Percentiles rank a stretch among this genome's conserved stretches.
Conservation (phyloP, 306 rosid genomes). For the Trifolium dubium region DNA sequence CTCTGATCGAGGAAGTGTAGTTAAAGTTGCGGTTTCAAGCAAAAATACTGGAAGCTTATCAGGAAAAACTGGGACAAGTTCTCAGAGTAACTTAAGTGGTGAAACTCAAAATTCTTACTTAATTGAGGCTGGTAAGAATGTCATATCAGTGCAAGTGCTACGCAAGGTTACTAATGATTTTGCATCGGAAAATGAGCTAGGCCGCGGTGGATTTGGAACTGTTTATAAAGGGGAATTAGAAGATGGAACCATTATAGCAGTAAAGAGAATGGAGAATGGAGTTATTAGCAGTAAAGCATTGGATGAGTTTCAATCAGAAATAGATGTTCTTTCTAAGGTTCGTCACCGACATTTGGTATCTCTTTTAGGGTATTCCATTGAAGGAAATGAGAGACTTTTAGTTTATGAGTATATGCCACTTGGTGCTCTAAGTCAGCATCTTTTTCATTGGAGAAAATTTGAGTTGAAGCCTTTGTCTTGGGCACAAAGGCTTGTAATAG, state of each 20-base stretch:
- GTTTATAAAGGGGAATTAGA: slow-evolving; percentile 86
- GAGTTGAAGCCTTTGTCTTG: slow-evolving; percentile 73
- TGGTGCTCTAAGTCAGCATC: slow-evolving; percentile 88
- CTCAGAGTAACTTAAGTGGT: slow-evolving; percentile 52
- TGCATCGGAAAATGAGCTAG: slow-evolving; percentile 72
- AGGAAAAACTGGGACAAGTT: slow-evolving; percentile 56
- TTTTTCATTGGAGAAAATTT: slow-evolving; percentile 77
- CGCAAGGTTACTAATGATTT: slow-evolving; percentile 68
- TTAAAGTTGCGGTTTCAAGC: slow-evolving; percentile 65
- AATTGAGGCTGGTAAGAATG: slow-evolving; percentile 61
- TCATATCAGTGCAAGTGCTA: slow-evolving; percentile 70
- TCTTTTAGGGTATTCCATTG: slow-evolving; percentile 66
- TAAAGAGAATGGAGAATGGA: slow-evolving; percentile 86
- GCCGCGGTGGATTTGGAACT: slow-evolving; percentile 86
- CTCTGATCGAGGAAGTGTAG: slow-evolving; percentile 55
- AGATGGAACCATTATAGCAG: slow-evolving; percentile 75
- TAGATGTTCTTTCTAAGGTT: slow-evolving; percentile 78
- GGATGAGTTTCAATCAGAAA: slow-evolving; percentile 81
- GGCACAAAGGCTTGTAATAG: slow-evolving; percentile 72
- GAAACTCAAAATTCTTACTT: slow-evolving; percentile 57
- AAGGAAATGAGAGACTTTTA: slow-evolving; percentile 78
- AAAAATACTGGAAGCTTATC: slow-evolving; percentile 57
- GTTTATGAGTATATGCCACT: slow-evolving; percentile 81
- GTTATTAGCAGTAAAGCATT: slow-evolving; percentile 60
- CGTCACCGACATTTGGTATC: slow-evolving; percentile 84